Evolutionary conservation across 202 grass and related monocot species (phyloP).

Genomic region (Panicum hallii): DNA sequence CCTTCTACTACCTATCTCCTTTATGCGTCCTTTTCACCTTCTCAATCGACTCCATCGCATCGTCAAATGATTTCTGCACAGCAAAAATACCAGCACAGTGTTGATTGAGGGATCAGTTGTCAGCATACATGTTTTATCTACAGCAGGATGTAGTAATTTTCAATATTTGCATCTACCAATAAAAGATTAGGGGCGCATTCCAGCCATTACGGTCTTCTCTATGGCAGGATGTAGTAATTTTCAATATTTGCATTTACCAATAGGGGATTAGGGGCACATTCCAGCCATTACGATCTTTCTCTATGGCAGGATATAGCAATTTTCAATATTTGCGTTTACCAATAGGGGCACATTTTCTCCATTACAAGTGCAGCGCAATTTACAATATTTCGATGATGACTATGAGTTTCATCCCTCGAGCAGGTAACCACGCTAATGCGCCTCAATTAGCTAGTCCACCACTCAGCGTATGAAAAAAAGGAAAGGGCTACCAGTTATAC

Average conservation of each 20-base stretch:
- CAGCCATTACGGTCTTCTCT: too few species aligned
- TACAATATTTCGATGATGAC: background rate
- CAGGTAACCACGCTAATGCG: background rate
- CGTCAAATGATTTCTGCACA: slow-evolving; percentile 78
- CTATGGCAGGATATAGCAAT: background rate
- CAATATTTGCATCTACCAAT: background rate
- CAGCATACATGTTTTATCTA: too few species aligned
- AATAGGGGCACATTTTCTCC: background rate
- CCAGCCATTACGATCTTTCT: background rate
- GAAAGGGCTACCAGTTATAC: too few species aligned
- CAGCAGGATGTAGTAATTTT: background rate
- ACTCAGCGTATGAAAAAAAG: too few species aligned
- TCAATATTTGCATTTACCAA: too few species aligned
- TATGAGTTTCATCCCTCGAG: background rate
- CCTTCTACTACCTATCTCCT: slow-evolving; percentile 42
- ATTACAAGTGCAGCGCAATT: background rate
- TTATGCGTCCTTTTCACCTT: slow-evolving; percentile 50
- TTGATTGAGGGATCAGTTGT: background rate
- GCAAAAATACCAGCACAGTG: background rate
- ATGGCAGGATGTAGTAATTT: too few species aligned
- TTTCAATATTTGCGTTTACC: slow-evolving; percentile 1
- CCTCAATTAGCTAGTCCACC: background rate
- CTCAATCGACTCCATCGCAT: slow-evolving; percentile 65
- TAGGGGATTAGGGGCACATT: background rate
- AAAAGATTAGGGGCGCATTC: too few species aligned